Evolutionary conservation across 805 yeast genomes (phyloP), one percentile per base, ranked within the genome.

Genomic region (Yarrowia keelungensis): DNA sequence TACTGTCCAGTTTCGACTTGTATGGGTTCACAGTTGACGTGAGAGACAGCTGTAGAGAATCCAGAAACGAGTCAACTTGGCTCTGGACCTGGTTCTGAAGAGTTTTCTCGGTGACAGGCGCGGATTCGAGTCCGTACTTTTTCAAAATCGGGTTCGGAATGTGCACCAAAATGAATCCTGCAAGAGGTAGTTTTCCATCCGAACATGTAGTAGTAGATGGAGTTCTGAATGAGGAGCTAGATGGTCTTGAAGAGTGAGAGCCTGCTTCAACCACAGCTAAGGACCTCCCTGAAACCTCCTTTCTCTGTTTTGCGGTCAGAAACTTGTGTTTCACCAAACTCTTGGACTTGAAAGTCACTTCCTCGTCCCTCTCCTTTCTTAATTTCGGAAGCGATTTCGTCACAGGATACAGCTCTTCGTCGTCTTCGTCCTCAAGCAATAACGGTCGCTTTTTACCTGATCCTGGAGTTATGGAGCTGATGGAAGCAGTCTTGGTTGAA

Each of bases 321-420:
- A 59, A 59, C 38, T 45, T 59, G 19, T 59, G 65, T 45, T 59
- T 59, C 5, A 45, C 51, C 35, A 59, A 12, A 19, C 51, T 43
- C n/a, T 32, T 59, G 2, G 65, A n/a, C 10, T 16, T 8, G 32
- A 26, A 26, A 26, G 32, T 2, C 47, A 15, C 2, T 5, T 0
- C 5, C 8, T 45, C 65, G 3, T 15, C 35, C 32, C 7, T n/a
- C 12, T 45, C 64, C 14, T 56, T 59, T 9, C 65, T 11, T 32
- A 59, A 11, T 8, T 59, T 59, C 4, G 65, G 65, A 8, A 59
- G 51, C 15, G 65, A 22, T 5, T 39, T 38, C 5, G 47, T 41
- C 35, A 59, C 51, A 16, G 65, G 65, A 59, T 43, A 59, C 32
- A 43, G 14, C 19, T 45, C 51, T n/a, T 45, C 51, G 8, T 59